phyloP scores from a whole-genome alignment of 1,284 basidiomycete species.

The Pascua guehoae region DNA sequence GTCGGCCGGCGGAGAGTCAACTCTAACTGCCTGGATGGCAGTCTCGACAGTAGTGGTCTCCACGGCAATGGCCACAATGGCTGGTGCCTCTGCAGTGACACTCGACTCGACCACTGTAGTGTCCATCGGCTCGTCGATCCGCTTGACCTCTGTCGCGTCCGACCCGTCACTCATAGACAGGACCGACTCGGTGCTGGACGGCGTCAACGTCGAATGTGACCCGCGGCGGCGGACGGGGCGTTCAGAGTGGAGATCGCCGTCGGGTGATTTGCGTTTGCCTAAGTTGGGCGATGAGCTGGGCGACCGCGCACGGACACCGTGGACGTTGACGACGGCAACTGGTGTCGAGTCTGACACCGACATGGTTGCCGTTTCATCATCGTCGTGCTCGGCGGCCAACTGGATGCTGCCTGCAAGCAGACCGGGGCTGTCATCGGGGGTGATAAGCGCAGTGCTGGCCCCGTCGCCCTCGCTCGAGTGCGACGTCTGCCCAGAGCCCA shows the following conservation, averaged over 20 bases:
- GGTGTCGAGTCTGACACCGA: constrained; percentile 1
- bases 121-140: too few relatives aligned
- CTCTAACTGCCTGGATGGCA: too few relatives aligned
- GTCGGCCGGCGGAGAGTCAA: too few relatives aligned
- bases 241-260: neutral
- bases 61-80: too few relatives aligned
- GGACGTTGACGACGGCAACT: neutral
- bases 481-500: constrained; percentile 12
- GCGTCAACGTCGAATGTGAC: neutral
- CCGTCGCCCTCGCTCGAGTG: constrained; percentile 13
- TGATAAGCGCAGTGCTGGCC: constrained; percentile 9
- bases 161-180: too few relatives aligned
- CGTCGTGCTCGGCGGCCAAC: constrained; percentile 8
- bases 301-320: neutral
- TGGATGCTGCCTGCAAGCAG: constrained; percentile 10
- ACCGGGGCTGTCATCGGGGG: constrained; percentile 17
- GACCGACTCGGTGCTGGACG: neutral
- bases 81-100: neutral
- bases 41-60: too few relatives aligned
- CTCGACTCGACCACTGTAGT: neutral
- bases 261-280: constrained; percentile 18
- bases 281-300: constrained; percentile 8
- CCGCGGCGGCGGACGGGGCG: neutral
- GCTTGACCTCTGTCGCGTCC: too few relatives aligned
- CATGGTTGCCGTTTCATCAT: neutral